phyloP scores from a whole-genome alignment of 306 rosid genomes.

The Cicer arietinum region DNA sequence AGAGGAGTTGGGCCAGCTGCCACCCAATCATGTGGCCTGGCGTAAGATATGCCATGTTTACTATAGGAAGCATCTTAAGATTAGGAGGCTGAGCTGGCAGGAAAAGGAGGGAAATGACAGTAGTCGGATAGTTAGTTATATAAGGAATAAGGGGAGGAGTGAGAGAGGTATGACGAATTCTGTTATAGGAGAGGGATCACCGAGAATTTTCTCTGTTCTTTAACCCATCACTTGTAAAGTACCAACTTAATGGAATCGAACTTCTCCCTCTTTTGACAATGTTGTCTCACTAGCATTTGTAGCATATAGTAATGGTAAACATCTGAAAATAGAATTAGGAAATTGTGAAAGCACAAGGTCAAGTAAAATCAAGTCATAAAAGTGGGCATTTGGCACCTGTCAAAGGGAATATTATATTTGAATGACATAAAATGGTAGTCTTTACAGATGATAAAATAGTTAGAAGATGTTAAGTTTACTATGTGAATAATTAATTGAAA shows the following conservation, averaged over 20 bases:
- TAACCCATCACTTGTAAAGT: slow-evolving; percentile 15
- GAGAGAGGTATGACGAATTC: no score
- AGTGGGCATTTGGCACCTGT: slow-evolving; percentile 29
- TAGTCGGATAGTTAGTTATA: not conserved
- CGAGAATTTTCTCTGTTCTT: not conserved
- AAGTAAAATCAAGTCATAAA: slow-evolving; percentile 20
- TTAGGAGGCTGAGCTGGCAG: not conserved
- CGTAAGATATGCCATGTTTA: not conserved
- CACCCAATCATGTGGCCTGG: not conserved
- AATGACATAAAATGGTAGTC: not conserved
- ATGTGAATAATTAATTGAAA: slow-evolving; percentile 12
- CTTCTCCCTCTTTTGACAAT: slow-evolving; percentile 13
- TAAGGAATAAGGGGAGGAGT: not conserved
- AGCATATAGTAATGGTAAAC: slow-evolving; percentile 25
- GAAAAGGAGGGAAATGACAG: slow-evolving; percentile 7
- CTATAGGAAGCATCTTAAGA: not conserved
- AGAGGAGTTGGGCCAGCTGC: not conserved
- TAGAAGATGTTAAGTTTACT: slow-evolving; percentile 7
- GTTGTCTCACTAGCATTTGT: slow-evolving; percentile 12
- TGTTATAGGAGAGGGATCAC: not conserved
- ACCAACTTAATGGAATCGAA: slow-evolving; percentile 32
- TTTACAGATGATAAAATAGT: slow-evolving; percentile 12
- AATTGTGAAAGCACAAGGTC: slow-evolving; percentile 16
- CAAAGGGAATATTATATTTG: slow-evolving; percentile 6
- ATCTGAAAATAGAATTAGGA: slow-evolving; percentile 35